A percentile compares a stretch with the other conserved stretches of the same genome.
phyloP scores from a whole-genome alignment of 1,139 yeast genomes.

The Saccharomyces hybrid region DNA sequence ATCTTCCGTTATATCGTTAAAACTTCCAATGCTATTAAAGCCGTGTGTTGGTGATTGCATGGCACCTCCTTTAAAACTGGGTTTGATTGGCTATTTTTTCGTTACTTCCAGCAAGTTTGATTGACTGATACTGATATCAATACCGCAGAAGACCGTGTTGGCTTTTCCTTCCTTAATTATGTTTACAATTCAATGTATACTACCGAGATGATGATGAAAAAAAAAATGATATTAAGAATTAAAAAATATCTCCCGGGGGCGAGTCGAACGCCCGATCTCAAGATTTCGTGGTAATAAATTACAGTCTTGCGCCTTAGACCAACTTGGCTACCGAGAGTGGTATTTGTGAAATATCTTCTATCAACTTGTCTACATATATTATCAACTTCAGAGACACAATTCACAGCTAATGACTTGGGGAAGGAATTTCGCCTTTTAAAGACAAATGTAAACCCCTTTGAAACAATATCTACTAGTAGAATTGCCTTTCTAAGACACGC shows the following conservation, averaged over 20 bases:
- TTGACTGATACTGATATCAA: neutral
- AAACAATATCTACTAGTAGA: too few species aligned
- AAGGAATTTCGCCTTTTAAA: too few species aligned
- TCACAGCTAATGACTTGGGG: too few species aligned
- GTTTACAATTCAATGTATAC: neutral
- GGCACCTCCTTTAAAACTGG: neutral
- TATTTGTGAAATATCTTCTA: neutral
- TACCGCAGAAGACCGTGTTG: neutral
- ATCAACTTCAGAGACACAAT: too few species aligned
- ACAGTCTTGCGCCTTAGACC: slow-evolving; percentile 16
- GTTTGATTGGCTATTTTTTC: neutral
- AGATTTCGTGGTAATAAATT: slow-evolving; percentile 10
- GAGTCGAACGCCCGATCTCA: slow-evolving; percentile 14
- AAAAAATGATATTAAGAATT: neutral
- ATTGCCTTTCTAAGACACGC: too few species aligned
- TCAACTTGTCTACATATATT: too few species aligned
- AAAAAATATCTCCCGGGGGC: slow-evolving; percentile 11
- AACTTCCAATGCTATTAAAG: neutral
- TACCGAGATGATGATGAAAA: neutral
- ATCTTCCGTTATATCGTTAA: neutral
- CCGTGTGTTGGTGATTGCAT: neutral
- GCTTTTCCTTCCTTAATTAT: neutral
- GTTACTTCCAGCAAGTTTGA: neutral
- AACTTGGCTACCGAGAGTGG: slow-evolving; percentile 13
- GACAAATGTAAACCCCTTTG: too few species aligned